A percentile compares a stretch with the other conserved stretches of the same genome.
These are phyloP conservation scores for Russula virescens DNA, from an alignment of 768 basidiomycete species.

Conservation along the genomic window DNA sequence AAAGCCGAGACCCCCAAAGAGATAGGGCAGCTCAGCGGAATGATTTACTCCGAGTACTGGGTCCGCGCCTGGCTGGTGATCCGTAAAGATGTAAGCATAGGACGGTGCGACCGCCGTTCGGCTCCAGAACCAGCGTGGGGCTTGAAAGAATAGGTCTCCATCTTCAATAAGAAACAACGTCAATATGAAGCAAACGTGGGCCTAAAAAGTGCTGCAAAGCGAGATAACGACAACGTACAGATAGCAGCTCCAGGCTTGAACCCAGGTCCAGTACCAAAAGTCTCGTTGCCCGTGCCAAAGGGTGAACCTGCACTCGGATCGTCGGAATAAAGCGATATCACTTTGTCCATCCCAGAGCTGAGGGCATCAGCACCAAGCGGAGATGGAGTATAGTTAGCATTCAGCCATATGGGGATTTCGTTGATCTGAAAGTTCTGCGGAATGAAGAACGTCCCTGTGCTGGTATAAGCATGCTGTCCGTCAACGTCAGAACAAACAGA, in stretches of 20 bases:
- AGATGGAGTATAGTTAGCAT: slow-evolving; percentile 18
- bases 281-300: slow-evolving; percentile 41
- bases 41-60: slow-evolving; percentile 23
- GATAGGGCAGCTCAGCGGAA: slow-evolving; percentile 24
- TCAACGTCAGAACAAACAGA: slow-evolving; percentile 15
- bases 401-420: slow-evolving; percentile 6
- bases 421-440: slow-evolving; percentile 21
- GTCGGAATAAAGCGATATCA: slow-evolving; percentile 40
- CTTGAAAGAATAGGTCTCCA: slow-evolving; percentile 38
- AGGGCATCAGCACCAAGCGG: slow-evolving; percentile 12
- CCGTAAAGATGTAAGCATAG: slow-evolving; percentile 41
- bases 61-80: slow-evolving; percentile 28
- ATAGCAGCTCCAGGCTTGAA: slow-evolving; percentile 38
- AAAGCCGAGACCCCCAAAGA: slow-evolving; percentile 14
- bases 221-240: slow-evolving; percentile 10
- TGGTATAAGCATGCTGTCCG: not conserved
- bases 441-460: slow-evolving; percentile 36
- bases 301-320: slow-evolving; percentile 41
- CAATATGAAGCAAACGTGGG: not conserved
- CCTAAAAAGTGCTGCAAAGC: too few relatives aligned
- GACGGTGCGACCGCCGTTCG: slow-evolving; percentile 36
- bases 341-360: slow-evolving; percentile 25
- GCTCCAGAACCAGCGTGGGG: slow-evolving; percentile 37
- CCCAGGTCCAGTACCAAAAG: slow-evolving; percentile 37
- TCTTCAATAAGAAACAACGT: slow-evolving; percentile 16